Base-by-base conservation (phyloP, 1,139 yeast genomes). In the Pichia norvegensis region DNA sequence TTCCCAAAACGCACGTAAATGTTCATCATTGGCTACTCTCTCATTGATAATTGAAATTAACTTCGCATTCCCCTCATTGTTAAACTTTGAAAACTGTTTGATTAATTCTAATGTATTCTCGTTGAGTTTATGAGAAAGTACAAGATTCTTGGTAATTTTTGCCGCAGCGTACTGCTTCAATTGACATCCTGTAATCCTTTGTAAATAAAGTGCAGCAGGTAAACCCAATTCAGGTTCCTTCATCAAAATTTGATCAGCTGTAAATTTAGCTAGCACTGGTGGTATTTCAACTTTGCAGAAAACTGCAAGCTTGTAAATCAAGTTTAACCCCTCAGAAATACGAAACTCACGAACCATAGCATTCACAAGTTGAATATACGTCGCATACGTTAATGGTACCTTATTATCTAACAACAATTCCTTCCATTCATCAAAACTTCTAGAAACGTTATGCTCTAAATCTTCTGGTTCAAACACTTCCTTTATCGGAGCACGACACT, bases 331-430 rank as follows among this genome's bases (percentile, higher is more conserved):
- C 40, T 51, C 54, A 10, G 29, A 35, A 33, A 47, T 29, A 27
- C 52, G 29, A 23, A 40, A 37, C 29, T 51, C 52, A 21, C 36
- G 29, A 17, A 44, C 35, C 45, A 50, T 43, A 4, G 43, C n/a
- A 29, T 44, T 47, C 16, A 27, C 29, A 2, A 51, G n/a, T 27
- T 39, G 42, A 35, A 41, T 38, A 16, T 37, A 44, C 16, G 40
- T 36, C 22, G 22, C 43, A 37, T 41, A 43, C 5, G 47, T 27
- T 20, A 48, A 44, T 20, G 36, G 14, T 16, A 45, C 33, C 4
- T 40, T 41, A 8, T 17, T 37, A 2, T 13, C 14, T 11, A 17
- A 10, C 7, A 47, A 17, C 14, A 23, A 10, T 16, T 29, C 17
- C 19, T 19, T 35, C n/a, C 17, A 20, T 4, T 35, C 16, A 19